A percentile compares a stretch with the other conserved stretches of the same genome.
These are phyloP conservation scores for Daldinia sp. DNA, from an alignment of 2,329 filamentous ascomycete genomes.

Conservation along the genomic window DNA sequence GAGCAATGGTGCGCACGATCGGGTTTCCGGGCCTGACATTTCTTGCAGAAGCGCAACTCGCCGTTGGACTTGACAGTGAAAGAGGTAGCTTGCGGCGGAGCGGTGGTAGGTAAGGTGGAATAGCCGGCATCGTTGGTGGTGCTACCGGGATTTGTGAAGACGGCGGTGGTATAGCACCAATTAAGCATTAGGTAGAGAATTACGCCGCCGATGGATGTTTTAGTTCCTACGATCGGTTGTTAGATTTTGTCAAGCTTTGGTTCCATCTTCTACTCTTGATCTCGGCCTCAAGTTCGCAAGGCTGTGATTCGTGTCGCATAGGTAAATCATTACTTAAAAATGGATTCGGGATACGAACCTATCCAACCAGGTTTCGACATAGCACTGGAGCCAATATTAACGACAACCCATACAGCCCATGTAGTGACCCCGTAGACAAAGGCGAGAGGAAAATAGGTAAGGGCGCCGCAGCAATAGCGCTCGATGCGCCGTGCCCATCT, in stretches of 20 bases:
- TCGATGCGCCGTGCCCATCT: slow-evolving; percentile 78
- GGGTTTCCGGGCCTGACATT: slow-evolving; percentile 93
- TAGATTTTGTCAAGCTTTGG: slow-evolving; percentile 4
- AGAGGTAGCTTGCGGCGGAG: slow-evolving; percentile 71
- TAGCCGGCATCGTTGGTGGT: slow-evolving; percentile 77
- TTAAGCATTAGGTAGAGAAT: slow-evolving; percentile 83
- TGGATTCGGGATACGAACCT: slow-evolving; percentile 58
- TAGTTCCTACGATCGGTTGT: slow-evolving; percentile 59
- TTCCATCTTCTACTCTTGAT: neutral
- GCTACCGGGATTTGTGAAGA: slow-evolving; percentile 89
- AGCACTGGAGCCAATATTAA: slow-evolving; percentile 75
- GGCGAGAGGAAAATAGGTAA: slow-evolving; percentile 85
- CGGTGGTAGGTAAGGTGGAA: slow-evolving; percentile 82
- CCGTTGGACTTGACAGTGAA: slow-evolving; percentile 95
- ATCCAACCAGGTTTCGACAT: slow-evolving; percentile 67
- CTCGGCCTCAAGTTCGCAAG: neutral
- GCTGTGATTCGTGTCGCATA: slow-evolving; percentile 18
- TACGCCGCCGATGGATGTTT: slow-evolving; percentile 73
- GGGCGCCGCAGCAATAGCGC: slow-evolving; percentile 82
- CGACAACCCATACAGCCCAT: slow-evolving; percentile 92
- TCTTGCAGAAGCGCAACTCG: slow-evolving; percentile 92
- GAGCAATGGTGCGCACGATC: slow-evolving; percentile 98
- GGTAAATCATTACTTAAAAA: neutral
- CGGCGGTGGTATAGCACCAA: slow-evolving; percentile 90
- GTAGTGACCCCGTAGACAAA: slow-evolving; percentile 93